phyloP scores from a whole-genome alignment of 2,329 filamentous ascomycete species.

The Pseudogymnoascus sp. region DNA sequence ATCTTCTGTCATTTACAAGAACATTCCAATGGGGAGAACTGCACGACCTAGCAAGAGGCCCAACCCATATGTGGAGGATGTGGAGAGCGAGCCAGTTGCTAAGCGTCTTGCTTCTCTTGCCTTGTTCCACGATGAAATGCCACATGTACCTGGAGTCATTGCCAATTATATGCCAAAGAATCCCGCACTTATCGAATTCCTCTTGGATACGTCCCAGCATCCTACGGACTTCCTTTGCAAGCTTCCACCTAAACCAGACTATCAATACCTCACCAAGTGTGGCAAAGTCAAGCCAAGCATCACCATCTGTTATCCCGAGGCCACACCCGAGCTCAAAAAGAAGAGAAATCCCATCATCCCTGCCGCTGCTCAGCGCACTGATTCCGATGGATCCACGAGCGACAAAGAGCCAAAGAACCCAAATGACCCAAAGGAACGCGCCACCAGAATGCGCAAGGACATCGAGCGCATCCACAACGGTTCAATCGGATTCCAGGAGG shows the following conservation, averaged over 20 bases:
- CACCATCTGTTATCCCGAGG: background rate
- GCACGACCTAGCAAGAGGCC: too few species aligned
- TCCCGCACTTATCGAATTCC: background rate
- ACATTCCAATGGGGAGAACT: too few species aligned
- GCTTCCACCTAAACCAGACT: constrained; percentile 12
- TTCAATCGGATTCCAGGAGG: background rate
- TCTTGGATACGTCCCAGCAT: background rate
- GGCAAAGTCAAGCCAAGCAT: constrained; percentile 13
- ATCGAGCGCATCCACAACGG: background rate
- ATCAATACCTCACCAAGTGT: constrained; percentile 14
- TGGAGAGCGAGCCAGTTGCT: background rate
- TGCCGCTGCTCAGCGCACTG: constrained; percentile 9
- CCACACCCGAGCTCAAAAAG: background rate
- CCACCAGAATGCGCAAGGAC: background rate
- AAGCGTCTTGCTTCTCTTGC: background rate
- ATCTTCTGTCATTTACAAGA: background rate
- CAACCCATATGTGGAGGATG: background rate
- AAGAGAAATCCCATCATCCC: constrained; percentile 17
- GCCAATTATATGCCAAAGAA: background rate
- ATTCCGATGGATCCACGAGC: background rate
- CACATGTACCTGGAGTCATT: background rate
- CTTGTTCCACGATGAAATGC: background rate
- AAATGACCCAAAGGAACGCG: background rate
- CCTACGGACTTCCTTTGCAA: constrained; percentile 16
- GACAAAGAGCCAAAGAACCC: background rate